Percentiles rank a stretch among this genome's conserved stretches.
Conservation (phyloP, 1,284 basidiomycete genomes). For the Marasmius tenuissimus region DNA sequence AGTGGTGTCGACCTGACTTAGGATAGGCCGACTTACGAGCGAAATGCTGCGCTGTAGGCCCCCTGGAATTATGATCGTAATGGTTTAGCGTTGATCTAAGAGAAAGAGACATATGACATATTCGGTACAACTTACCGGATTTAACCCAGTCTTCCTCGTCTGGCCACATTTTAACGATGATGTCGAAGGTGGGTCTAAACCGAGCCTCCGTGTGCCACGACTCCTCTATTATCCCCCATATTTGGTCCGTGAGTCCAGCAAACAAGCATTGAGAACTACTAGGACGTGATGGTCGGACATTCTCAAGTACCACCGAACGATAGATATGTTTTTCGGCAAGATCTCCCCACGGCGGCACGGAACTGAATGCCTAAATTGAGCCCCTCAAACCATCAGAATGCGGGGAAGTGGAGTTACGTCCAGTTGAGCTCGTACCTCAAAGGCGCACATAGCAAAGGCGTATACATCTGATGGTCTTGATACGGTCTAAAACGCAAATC, state of each 20-base stretch:
- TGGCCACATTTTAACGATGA: conserved; percentile 11
- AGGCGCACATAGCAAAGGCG: conserved; percentile 24
- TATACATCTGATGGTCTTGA: conserved; percentile 24
- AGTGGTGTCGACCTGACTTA: too few species aligned
- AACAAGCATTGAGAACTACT: conserved; percentile 12
- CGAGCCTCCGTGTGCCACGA: conserved; percentile 24
- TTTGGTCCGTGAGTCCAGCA: conserved; percentile 18
- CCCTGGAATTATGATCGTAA: not conserved
- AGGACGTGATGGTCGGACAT: conserved; percentile 24
- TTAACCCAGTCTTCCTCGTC: not conserved
- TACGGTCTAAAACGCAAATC: conserved; percentile 13
- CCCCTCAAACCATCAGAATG: too few species aligned
- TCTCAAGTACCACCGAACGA: conserved; percentile 21
- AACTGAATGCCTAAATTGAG: conserved; percentile 20
- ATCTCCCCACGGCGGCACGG: conserved; percentile 23
- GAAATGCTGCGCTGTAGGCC: not conserved
- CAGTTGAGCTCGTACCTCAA: conserved; percentile 16
- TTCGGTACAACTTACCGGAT: not conserved
- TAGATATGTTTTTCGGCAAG: conserved; percentile 24
- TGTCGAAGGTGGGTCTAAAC: conserved; percentile 21
- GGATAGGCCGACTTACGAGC: too few species aligned
- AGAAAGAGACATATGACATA: not conserved
- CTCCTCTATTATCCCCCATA: conserved; percentile 25
- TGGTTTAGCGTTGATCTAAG: not conserved
- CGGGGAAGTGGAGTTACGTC: not conserved